A percentile compares a stretch with the other conserved stretches of the same genome.
These are phyloP conservation scores for Mycena polygramma DNA, from an alignment of 768 basidiomycete species.

Conservation along the genomic window DNA sequence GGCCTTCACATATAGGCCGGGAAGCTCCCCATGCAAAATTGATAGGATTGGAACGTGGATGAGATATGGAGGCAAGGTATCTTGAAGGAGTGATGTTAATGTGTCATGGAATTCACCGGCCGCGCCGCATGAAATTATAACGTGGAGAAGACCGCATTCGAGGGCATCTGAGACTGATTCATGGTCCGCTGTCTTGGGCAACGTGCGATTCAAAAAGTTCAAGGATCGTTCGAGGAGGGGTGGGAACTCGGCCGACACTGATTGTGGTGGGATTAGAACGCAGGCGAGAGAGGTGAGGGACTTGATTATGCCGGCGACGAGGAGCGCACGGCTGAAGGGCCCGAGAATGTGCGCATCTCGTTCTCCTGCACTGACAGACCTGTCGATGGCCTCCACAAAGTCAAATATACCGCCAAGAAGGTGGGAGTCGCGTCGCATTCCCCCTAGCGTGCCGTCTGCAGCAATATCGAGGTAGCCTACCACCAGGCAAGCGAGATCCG, in stretches of 20 bases:
- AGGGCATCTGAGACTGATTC: neutral
- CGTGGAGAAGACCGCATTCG: neutral
- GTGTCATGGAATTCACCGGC: neutral
- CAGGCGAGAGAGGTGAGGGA: neutral
- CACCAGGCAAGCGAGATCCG: neutral
- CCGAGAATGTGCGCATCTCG: neutral
- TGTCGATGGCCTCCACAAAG: neutral
- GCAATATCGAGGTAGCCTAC: neutral
- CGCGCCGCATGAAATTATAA: neutral
- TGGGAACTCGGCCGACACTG: neutral
- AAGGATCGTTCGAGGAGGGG: neutral
- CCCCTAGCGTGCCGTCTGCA: too few relatives aligned
- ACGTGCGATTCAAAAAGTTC: neutral
- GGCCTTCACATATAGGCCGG: neutral
- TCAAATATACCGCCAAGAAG: neutral
- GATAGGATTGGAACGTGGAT: neutral
- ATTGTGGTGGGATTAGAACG: neutral
- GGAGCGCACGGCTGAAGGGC: neutral
- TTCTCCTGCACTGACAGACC: neutral
- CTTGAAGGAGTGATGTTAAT: neutral
- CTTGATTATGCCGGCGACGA: neutral
- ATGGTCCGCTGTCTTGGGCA: neutral
- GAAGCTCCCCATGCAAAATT: neutral
- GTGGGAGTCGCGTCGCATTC: too few relatives aligned
- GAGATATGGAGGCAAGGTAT: too few relatives aligned